These are phyloP conservation scores for Eucalyptus tenuipes DNA, from an alignment of 345 rosid genomes.

Conservation along the genomic window DNA sequence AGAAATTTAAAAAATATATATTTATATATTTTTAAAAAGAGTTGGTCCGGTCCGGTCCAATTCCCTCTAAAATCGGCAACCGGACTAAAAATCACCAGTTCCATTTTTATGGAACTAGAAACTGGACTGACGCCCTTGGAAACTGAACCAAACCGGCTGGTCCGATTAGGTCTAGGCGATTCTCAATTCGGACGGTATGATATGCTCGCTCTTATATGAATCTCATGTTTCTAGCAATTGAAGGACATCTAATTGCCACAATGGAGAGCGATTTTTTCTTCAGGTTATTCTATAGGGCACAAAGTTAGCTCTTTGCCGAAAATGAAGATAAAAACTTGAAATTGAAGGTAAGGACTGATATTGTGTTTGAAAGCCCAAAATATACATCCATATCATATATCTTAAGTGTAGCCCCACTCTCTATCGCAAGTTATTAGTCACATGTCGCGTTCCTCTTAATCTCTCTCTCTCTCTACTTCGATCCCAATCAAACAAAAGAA, in stretches of 20 bases:
- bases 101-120: too few species aligned
- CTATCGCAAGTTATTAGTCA: neutral
- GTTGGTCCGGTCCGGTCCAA: accelerated
- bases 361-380: neutral
- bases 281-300: neutral
- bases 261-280: neutral
- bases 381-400: neutral
- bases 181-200: too few species aligned
- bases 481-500: too few species aligned
- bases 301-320: neutral
- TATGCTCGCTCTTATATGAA: too few species aligned
- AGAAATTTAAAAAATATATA: too few species aligned
- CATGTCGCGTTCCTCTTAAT: neutral
- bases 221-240: neutral
- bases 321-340: neutral
- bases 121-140: too few species aligned
- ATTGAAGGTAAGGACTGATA: neutral
- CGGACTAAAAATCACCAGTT: too few species aligned
- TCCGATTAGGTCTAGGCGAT: too few species aligned
- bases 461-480: too few species aligned
- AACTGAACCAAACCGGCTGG: too few species aligned
- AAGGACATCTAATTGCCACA: neutral
- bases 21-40: too few species aligned
- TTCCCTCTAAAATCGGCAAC: too few species aligned
- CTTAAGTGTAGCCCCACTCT: neutral